phyloP scores from a whole-genome alignment of 2,329 filamentous ascomycete genomes.

The Botrytis aclada region DNA sequence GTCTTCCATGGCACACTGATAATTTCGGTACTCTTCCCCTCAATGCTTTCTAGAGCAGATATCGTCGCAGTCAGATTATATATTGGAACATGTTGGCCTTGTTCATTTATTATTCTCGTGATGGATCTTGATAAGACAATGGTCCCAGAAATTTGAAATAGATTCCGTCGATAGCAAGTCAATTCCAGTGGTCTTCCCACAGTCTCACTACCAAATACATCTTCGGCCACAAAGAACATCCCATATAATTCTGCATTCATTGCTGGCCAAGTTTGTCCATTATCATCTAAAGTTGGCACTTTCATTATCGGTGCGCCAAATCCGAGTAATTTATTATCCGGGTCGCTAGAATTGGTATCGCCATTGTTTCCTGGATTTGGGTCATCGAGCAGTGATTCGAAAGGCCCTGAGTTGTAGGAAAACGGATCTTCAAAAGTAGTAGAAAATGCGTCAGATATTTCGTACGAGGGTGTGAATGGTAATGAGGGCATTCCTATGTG shows the following conservation, averaged over 20 bases:
- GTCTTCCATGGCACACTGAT: slow-evolving; percentile 96
- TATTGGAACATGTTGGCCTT: slow-evolving; percentile 73
- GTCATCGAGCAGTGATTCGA: slow-evolving; percentile 42
- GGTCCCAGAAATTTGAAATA: slow-evolving; percentile 91
- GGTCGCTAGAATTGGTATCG: slow-evolving; percentile 40
- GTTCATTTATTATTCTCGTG: slow-evolving; percentile 70
- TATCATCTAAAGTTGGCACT: slow-evolving; percentile 62
- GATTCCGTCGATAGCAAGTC: slow-evolving; percentile 90
- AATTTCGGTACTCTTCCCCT: slow-evolving; percentile 87
- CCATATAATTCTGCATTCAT: slow-evolving; percentile 76
- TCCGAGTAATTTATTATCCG: slow-evolving; percentile 69
- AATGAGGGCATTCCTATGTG: slow-evolving; percentile 40
- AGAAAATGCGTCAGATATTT: slow-evolving; percentile 57
- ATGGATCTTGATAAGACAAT: slow-evolving; percentile 73
- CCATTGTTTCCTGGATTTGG: slow-evolving; percentile 26
- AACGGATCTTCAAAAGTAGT: slow-evolving; percentile 66
- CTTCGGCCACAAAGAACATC: slow-evolving; percentile 83
- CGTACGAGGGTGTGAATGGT: slow-evolving; percentile 58
- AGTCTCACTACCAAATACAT: slow-evolving; percentile 58
- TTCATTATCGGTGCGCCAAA: slow-evolving; percentile 64
- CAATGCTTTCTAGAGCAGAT: slow-evolving; percentile 84
- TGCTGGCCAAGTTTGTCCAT: slow-evolving; percentile 59
- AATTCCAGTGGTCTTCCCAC: slow-evolving; percentile 68
- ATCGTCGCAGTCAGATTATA: slow-evolving; percentile 78
- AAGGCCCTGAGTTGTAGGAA: slow-evolving; percentile 48